phyloP scores from a whole-genome alignment of 1,284 basidiomycete genomes.

The Marasmius sp. region DNA sequence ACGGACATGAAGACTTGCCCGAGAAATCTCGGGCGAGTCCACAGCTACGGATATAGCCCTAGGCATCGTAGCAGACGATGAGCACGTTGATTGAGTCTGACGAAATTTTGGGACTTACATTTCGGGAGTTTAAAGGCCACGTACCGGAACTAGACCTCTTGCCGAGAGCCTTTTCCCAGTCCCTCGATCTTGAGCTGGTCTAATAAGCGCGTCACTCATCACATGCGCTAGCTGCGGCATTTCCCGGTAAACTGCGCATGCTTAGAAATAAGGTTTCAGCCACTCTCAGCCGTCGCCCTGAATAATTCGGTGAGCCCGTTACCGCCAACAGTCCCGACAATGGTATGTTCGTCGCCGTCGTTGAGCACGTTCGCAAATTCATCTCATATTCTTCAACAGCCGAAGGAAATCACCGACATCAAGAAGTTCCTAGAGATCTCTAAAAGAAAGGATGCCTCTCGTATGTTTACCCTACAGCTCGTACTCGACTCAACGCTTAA shows the following conservation, averaged over 20 bases:
- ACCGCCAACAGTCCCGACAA: conserved; percentile 6
- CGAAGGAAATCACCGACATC: conserved; percentile 98
- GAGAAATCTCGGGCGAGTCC: conserved; percentile 83
- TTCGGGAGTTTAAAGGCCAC: not conserved
- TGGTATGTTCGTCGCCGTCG: conserved; percentile 2
- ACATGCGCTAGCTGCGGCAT: not conserved
- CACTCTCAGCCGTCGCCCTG: not conserved
- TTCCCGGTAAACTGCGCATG: not conserved
- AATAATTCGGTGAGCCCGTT: not conserved
- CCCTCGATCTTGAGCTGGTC: too few species aligned
- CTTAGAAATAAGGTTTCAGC: conserved; percentile 1
- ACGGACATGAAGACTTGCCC: conserved; percentile 78
- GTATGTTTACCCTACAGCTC: conserved; percentile 39
- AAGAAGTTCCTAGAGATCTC: conserved; percentile 99
- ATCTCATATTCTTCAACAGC: conserved; percentile 48
- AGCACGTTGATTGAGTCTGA: not conserved
- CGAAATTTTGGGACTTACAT: not conserved
- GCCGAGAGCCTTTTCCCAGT: not conserved
- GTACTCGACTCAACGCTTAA: not conserved
- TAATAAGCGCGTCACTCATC: too few species aligned
- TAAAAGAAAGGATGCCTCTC: conserved; percentile 83
- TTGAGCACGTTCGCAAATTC: not conserved
- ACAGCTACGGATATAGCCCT: conserved; percentile 52
- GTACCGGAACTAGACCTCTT: not conserved
- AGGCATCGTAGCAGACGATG: not conserved